These are phyloP conservation scores for Samsoniella hepiali DNA, from an alignment of 2,329 filamentous ascomycete species.

Conservation along the genomic window DNA sequence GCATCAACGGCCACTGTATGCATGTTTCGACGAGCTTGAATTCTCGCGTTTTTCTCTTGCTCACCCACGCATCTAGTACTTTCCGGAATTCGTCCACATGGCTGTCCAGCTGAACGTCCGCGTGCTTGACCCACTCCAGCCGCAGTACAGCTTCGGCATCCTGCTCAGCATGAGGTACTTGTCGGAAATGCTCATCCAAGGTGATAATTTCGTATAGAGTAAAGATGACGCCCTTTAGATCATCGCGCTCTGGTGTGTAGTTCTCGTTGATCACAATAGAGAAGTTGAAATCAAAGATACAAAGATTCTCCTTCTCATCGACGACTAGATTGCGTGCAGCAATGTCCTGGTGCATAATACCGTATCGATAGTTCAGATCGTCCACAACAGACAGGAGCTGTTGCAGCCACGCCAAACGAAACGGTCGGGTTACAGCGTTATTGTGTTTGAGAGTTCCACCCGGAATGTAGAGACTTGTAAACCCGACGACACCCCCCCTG, in stretches of 20 bases:
- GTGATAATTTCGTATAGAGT: slow-evolving; percentile 39
- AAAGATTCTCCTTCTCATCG: slow-evolving; percentile 30
- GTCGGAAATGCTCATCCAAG: slow-evolving; percentile 26
- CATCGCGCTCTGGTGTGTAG: slow-evolving; percentile 27
- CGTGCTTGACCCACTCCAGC: slow-evolving; percentile 31
- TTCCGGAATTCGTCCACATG: slow-evolving; percentile 24
- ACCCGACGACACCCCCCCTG: slow-evolving; percentile 33
- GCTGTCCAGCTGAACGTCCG: slow-evolving; percentile 31
- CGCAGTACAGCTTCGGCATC: slow-evolving; percentile 22
- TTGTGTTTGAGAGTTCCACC: slow-evolving; percentile 32
- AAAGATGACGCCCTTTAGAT: slow-evolving; percentile 35
- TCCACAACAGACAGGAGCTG: slow-evolving; percentile 38
- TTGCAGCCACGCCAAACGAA: slow-evolving; percentile 35
- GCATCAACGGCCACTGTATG: slow-evolving; percentile 22
- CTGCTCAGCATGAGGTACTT: slow-evolving; percentile 26
- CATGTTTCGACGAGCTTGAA: slow-evolving; percentile 4
- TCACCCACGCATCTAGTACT: slow-evolving; percentile 26
- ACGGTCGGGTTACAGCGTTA: slow-evolving; percentile 27
- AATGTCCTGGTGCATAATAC: slow-evolving; percentile 40
- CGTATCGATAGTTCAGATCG: slow-evolving; percentile 36
- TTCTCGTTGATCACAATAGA: slow-evolving; percentile 26
- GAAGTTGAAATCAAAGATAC: slow-evolving; percentile 39
- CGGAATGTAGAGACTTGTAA: slow-evolving; percentile 32
- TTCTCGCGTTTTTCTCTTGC: slow-evolving; percentile 17
- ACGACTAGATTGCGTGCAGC: slow-evolving; percentile 38